Evolutionary conservation across 768 basidiomycete genomes (phyloP), one percentile per base, ranked within the genome.

Genomic region (Mycena polygramma): DNA sequence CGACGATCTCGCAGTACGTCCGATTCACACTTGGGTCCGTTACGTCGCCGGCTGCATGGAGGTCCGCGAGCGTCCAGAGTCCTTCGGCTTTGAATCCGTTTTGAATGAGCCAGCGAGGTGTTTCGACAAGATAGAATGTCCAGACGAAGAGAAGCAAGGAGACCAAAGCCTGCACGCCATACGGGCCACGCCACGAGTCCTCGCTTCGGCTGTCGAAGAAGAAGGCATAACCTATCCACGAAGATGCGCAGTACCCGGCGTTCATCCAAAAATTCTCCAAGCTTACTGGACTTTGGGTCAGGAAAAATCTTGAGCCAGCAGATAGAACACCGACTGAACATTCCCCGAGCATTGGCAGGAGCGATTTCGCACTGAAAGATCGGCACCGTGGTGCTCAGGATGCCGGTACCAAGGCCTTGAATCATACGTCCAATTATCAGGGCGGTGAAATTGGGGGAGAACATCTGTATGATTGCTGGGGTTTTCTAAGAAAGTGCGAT

Each of bases 181-280:
- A 89, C 2, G 88, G 88, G 37, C 88, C 87, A 35, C 86, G 81
- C 88, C 90, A 91, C 15, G 88, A 85, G 65, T 85, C 83, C 74
- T 87, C 86, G 13, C 77, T 81, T 10, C 83, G 83, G 68, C 80
- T 81, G 36, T 73, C 73, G 60, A 86, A 84, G 72, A 84, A 88
- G 79, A 88, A 89, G 10, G 76, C 83, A 66, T 83, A 87, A 22
- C 86, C 84, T 53, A 85, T 81, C 86, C 86, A 87, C 15, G 85
- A 77, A 37, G 84, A 84, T 15, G 84, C 71, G 8, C 83, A 86
- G 76, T 85, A 90, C 51, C 85, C 89, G 57, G 78, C 60, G 75
- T 87, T 89, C 17, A 88, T 79, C 64, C 82, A 88, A 61, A 88
- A 76, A 73, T 86, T 86, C 70, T 88, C 88, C 74, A 89, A 84